Evolutionary conservation across 2,329 filamentous ascomycete genomes (phyloP).

Genomic region (Zasmidium angulare): DNA sequence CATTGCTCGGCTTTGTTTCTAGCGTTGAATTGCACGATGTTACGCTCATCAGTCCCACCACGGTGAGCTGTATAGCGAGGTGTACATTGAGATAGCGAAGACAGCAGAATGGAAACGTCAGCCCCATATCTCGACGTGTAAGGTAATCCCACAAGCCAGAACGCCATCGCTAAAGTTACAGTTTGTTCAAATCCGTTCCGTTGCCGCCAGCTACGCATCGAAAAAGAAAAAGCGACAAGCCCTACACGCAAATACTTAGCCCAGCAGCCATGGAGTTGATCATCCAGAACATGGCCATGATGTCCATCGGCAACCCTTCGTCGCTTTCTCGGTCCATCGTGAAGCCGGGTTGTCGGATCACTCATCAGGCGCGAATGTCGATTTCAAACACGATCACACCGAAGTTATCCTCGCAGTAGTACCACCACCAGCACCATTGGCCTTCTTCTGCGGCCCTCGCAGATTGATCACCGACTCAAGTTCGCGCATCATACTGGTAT

Average conservation of each 20-base stretch:
- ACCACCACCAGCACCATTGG: conserved; percentile 14
- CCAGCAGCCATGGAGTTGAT: too few species aligned
- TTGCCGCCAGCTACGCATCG: background rate
- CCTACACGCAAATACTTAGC: too few species aligned
- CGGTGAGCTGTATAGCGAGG: too few species aligned
- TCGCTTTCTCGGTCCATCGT: too few species aligned
- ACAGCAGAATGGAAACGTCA: background rate
- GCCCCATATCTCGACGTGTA: background rate
- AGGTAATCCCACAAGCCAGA: background rate
- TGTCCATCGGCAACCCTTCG: too few species aligned
- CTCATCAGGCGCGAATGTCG: background rate
- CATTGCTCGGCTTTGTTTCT: too few species aligned
- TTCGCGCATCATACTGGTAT: conserved; percentile 86
- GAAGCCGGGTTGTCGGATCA: background rate
- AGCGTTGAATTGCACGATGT: background rate
- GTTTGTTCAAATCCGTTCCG: background rate
- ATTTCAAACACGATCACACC: background rate
- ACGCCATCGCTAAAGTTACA: conserved; percentile 3
- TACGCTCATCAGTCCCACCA: too few species aligned
- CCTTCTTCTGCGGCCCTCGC: conserved; percentile 14
- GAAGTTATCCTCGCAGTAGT: conserved; percentile 9
- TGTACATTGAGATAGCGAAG: too few species aligned
- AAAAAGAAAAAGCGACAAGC: background rate
- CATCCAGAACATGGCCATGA: too few species aligned
- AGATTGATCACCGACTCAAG: conserved; percentile 77